A percentile compares a stretch with the other conserved stretches of the same genome.
Conservation (phyloP, 108 stramenopile genomes). For the Nitzschia putrida region DNA sequence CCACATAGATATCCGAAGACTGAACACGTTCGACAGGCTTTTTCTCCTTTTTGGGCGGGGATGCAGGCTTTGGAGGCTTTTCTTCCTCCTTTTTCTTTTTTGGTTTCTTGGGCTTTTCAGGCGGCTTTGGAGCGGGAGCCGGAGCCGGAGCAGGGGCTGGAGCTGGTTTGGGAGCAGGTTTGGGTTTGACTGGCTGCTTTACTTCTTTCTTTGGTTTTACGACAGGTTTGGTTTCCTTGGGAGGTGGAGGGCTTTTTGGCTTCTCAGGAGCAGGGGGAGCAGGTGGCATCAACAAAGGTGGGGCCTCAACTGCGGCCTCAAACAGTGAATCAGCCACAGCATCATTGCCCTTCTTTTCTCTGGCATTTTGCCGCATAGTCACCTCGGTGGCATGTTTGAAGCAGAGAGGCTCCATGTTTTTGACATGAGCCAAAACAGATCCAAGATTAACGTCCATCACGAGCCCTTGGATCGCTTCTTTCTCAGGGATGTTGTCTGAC, state of each 20-base stretch:
- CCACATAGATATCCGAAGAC: slow-evolving; percentile 19
- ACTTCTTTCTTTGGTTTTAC: not conserved
- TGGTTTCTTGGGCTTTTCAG: not conserved
- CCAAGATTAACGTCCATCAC: slow-evolving; percentile 18
- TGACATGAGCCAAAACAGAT: slow-evolving; percentile 18
- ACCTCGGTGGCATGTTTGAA: slow-evolving; percentile 23
- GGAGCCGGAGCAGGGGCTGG: not conserved
- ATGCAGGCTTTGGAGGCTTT: not conserved
- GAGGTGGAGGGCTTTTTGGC: not conserved
- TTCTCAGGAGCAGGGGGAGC: slow-evolving; percentile 5
- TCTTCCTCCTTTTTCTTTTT: slow-evolving; percentile 13
- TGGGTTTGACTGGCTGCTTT: not conserved
- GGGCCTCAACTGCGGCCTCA: slow-evolving; percentile 20
- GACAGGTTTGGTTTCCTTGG: not conserved
- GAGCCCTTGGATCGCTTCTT: slow-evolving; percentile 8
- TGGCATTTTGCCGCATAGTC: slow-evolving; percentile 20
- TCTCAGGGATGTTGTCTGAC: slow-evolving; percentile 2
- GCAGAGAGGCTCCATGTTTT: slow-evolving; percentile 17
- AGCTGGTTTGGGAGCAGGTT: not conserved
- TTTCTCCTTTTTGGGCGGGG: not conserved
- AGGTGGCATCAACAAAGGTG: slow-evolving; percentile 9
- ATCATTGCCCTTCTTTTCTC: slow-evolving; percentile 3
- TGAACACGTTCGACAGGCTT: not conserved
- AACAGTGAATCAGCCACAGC: slow-evolving; percentile 6
- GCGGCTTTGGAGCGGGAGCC: not conserved